phyloP scores from a whole-genome alignment of 2,329 filamentous ascomycete genomes.

The Fusarium illudens region DNA sequence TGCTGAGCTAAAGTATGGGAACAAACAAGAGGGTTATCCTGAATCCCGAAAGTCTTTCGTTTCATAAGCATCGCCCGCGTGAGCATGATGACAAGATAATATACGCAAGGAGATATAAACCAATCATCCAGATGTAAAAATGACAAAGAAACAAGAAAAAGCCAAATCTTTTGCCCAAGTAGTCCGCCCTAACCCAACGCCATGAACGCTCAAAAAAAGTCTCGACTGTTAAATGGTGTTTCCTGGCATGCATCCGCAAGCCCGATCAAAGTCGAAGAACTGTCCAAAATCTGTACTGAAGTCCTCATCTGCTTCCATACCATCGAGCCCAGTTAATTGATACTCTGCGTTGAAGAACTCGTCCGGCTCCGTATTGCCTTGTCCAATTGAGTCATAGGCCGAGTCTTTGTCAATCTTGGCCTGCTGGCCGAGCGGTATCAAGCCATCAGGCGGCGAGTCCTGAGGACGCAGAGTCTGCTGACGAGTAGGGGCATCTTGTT shows the following conservation, averaged over 20 bases:
- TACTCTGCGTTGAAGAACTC: neutral
- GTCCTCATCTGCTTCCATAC: no score
- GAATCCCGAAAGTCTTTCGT: neutral
- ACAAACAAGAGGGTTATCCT: neutral
- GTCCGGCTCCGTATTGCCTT: neutral
- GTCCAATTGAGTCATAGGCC: conserved; percentile 2
- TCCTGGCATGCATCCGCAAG: neutral
- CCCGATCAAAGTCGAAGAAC: conserved; percentile 10
- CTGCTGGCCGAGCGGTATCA: neutral
- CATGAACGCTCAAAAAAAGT: neutral
- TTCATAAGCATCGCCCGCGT: neutral
- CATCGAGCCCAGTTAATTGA: no score
- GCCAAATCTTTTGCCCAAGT: neutral
- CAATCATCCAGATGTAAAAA: neutral
- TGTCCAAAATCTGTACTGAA: neutral
- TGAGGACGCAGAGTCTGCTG: conserved; percentile 3
- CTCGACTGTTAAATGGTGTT: neutral
- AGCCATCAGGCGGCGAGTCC: neutral
- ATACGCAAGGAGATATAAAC: neutral
- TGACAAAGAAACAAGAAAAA: neutral
- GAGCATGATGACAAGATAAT: neutral
- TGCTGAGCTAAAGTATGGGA: neutral
- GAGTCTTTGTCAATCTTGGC: conserved; percentile 20
- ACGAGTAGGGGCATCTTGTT: neutral
- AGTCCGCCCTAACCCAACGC: neutral